These are phyloP conservation scores for Aspergillus glaucus DNA, from an alignment of 2,329 filamentous ascomycete species.

Conservation along the genomic window DNA sequence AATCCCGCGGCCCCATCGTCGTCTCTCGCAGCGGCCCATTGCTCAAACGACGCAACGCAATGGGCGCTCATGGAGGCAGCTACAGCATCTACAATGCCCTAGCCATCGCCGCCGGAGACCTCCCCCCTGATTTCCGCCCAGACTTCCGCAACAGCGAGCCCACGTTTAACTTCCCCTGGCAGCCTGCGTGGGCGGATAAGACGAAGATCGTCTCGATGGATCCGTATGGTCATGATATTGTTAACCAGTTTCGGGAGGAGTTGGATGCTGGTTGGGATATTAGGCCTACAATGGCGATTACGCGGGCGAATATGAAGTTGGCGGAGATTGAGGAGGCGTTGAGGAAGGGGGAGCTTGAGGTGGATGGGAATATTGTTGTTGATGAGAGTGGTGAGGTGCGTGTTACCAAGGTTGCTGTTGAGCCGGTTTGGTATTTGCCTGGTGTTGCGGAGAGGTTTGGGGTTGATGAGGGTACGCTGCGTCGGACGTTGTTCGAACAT, in stretches of 20 bases:
- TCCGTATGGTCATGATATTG: constrained; percentile 81
- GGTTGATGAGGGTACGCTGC: constrained; percentile 79
- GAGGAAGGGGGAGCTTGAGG: constrained; percentile 63
- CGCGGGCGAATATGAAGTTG: constrained; percentile 92
- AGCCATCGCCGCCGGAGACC: constrained; percentile 83
- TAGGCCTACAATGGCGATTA: constrained; percentile 84
- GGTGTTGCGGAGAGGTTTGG: constrained; percentile 89
- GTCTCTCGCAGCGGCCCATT: constrained; percentile 49
- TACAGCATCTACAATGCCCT: constrained; percentile 95
- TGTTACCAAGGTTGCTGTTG: constrained; percentile 94
- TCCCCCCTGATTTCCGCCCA: constrained; percentile 72
- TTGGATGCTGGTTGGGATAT: constrained; percentile 69
- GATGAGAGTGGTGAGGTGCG: constrained; percentile 81
- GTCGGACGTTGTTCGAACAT: constrained; percentile 85
- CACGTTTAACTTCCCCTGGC: constrained; percentile 80
- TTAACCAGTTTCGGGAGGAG: constrained; percentile 68
- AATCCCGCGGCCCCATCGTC: constrained; percentile 75
- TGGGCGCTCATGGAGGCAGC: constrained; percentile 74
- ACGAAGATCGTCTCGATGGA: constrained; percentile 99
- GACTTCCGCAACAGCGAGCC: constrained; percentile 84
- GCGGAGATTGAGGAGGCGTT: constrained; percentile 91
- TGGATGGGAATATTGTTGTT: constrained; percentile 84
- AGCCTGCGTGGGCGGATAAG: constrained; percentile 79
- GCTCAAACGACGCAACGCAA: constrained; percentile 43
- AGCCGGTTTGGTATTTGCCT: constrained; percentile 84